Conservation (phyloP, 768 basidiomycete genomes). For the Cystobasidiopsis lactophilus region DNA sequence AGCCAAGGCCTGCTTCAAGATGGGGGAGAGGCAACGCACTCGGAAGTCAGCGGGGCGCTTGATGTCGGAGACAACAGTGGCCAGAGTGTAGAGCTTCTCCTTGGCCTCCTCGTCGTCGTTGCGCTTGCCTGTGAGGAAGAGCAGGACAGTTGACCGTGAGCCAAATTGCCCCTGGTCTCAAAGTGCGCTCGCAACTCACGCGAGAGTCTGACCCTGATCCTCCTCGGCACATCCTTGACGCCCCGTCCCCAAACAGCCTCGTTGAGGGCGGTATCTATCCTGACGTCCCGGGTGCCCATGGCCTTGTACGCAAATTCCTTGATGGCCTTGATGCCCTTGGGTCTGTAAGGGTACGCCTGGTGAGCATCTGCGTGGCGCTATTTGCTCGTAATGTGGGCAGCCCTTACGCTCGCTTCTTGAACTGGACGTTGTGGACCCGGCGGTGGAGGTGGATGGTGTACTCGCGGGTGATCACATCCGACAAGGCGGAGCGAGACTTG, state of each 20-base stretch:
- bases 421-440: slow-evolving; percentile 68
- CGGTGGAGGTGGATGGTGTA: slow-evolving; percentile 41
- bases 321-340: slow-evolving; percentile 86
- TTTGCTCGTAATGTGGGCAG: too few relatives aligned
- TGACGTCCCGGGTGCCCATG: slow-evolving; percentile 89
- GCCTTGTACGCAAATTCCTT: slow-evolving; percentile 73
- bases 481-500: slow-evolving; percentile 87
- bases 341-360: too few relatives aligned
- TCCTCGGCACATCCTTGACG: slow-evolving; percentile 78
- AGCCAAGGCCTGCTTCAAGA: too few relatives aligned
- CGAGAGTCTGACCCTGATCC: slow-evolving; percentile 81
- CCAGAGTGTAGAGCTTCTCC: slow-evolving; percentile 90
- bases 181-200: slow-evolving; percentile 33
- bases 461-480: slow-evolving; percentile 94
- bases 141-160: neutral
- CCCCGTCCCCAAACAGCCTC: slow-evolving; percentile 75
- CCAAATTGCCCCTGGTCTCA: neutral
- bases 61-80: slow-evolving; percentile 49
- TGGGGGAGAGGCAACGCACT: slow-evolving; percentile 30
- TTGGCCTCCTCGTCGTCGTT: slow-evolving; percentile 98
- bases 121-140: slow-evolving; percentile 68
- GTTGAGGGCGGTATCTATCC: slow-evolving; percentile 89
- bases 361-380: too few relatives aligned
- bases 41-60: slow-evolving; percentile 41
- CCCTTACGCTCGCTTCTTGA: slow-evolving; percentile 97